These are phyloP conservation scores for Pezicula carpinea DNA, from an alignment of 2,329 filamentous ascomycete species.

Conservation along the genomic window DNA sequence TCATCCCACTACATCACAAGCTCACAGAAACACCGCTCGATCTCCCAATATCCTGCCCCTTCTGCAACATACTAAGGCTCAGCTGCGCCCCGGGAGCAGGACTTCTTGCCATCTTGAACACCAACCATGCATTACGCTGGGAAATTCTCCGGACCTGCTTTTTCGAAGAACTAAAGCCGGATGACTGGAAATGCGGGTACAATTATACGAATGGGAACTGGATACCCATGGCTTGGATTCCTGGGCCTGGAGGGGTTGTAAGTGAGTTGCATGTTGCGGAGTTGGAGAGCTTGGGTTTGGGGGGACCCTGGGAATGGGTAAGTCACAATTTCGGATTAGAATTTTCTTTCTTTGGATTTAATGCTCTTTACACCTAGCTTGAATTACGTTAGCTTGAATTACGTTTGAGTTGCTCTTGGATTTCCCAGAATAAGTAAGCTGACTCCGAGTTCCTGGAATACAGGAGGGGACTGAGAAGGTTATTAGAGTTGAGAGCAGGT, in stretches of 20 bases:
- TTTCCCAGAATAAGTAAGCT: neutral
- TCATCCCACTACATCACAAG: neutral
- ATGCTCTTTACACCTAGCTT: neutral
- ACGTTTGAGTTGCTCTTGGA: neutral
- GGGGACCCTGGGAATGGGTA: too few relatives aligned
- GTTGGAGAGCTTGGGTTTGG: too few relatives aligned
- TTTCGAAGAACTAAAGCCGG: constrained; percentile 4
- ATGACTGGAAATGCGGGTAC: constrained; percentile 6
- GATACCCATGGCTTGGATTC: constrained; percentile 17
- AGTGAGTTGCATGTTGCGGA: too few relatives aligned
- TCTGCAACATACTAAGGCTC: constrained; percentile 5
- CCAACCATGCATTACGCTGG: constrained; percentile 3
- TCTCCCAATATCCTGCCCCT: constrained; percentile 13
- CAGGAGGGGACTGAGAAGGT: neutral
- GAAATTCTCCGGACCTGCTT: constrained; percentile 5
- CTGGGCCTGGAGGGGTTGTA: constrained; percentile 10
- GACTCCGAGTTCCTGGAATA: neutral
- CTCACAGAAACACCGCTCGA: neutral
- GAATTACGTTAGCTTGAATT: neutral
- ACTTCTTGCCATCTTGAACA: constrained; percentile 5
- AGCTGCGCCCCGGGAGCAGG: constrained; percentile 5
- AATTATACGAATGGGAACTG: constrained; percentile 1
- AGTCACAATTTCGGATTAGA: neutral
- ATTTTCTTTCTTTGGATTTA: neutral
- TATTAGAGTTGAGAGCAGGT: constrained; percentile 1